phyloP scores from a whole-genome alignment of 208 protist genomes.

The Herpetomonas samuelpessoai region DNA sequence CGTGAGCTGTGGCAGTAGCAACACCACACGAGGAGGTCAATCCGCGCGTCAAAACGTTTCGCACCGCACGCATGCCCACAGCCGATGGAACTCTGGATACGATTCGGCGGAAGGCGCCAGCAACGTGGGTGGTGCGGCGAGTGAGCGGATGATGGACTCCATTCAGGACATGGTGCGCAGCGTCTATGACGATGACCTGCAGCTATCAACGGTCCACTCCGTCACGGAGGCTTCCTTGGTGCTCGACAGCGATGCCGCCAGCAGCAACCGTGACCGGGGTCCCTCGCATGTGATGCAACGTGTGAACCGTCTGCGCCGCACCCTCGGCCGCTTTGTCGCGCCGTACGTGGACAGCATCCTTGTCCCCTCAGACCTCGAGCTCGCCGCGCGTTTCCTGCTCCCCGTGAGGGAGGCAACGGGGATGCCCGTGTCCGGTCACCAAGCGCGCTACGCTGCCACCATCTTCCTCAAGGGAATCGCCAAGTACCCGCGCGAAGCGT shows the following conservation, averaged over 20 bases:
- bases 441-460: slow-evolving; percentile 18
- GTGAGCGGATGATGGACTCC: background rate
- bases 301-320: slow-evolving; percentile 1
- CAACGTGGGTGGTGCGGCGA: background rate
- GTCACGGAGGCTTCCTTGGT: background rate
- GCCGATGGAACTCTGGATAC: background rate
- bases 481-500: slow-evolving; percentile 6
- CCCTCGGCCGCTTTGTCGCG: slow-evolving; percentile 8
- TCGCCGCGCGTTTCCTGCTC: slow-evolving; percentile 18
- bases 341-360: slow-evolving; percentile 21
- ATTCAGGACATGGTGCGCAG: background rate
- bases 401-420: background rate
- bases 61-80: background rate
- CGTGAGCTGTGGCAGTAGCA: slow-evolving; percentile 4
- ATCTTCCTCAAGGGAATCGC: slow-evolving; percentile 27
- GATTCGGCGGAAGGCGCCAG: background rate
- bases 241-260: background rate
- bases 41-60: background rate
- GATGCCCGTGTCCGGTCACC: slow-evolving; percentile 4
- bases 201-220: background rate
- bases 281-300: too few species aligned
- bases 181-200: background rate
- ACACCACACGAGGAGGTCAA: too few species aligned
- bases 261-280: too few species aligned
- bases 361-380: slow-evolving; percentile 19